phyloP scores from a whole-genome alignment of 768 basidiomycete genomes.

The Boletus sensibilis region DNA sequence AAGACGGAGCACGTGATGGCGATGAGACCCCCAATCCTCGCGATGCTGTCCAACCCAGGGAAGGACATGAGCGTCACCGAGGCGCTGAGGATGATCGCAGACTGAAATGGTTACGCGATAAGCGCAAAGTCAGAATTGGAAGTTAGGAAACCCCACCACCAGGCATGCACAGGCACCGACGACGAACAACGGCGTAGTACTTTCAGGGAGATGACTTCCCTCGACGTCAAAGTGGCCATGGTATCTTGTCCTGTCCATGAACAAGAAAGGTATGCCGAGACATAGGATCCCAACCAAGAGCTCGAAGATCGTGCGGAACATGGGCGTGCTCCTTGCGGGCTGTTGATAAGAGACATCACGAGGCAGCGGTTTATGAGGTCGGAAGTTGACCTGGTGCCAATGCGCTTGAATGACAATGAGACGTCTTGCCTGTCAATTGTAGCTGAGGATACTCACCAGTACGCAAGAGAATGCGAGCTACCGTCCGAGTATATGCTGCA shows the following conservation, averaged over 20 bases:
- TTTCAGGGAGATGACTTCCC: conserved; percentile 43
- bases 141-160: conserved; percentile 45
- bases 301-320: conserved; percentile 54
- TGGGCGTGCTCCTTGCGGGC: conserved; percentile 31
- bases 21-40: conserved; percentile 64
- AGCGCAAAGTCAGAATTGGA: not conserved
- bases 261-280: conserved; percentile 78
- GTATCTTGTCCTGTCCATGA: conserved; percentile 51
- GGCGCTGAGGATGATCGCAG: conserved; percentile 76
- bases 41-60: conserved; percentile 64
- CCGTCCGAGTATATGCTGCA: conserved; percentile 57
- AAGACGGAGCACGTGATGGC: conserved; percentile 67
- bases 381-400: conserved; percentile 72
- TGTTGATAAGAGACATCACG: conserved; percentile 42
- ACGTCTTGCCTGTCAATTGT: too few relatives aligned
- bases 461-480: conserved; percentile 67
- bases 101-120: conserved; percentile 41
- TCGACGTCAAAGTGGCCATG: conserved; percentile 59
- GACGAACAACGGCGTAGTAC: conserved; percentile 57
- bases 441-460: conserved; percentile 48
- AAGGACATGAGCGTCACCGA: conserved; percentile 80
- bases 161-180: conserved; percentile 65
- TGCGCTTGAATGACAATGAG: conserved; percentile 38
- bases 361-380: conserved; percentile 66
- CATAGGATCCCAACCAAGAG: conserved; percentile 62